Conservation (phyloP, 805 yeast genomes). For the Saturnispora zaruensis region DNA sequence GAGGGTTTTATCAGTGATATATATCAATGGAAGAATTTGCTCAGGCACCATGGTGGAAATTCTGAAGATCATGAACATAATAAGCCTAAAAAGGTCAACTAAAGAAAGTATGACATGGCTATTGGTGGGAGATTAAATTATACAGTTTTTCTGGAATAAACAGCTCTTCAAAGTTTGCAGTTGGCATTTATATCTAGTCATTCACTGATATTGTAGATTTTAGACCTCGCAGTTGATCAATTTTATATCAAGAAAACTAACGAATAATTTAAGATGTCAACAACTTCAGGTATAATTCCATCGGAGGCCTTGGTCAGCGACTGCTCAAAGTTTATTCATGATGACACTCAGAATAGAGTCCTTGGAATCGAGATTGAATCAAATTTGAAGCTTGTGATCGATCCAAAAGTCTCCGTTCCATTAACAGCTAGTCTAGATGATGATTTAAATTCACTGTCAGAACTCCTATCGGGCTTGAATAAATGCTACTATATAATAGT, state of each 20-base stretch:
- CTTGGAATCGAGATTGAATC: neutral
- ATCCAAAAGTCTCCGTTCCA: neutral
- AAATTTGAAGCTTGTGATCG: neutral
- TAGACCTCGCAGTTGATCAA: neutral
- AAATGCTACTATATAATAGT: slow-evolving; percentile 26
- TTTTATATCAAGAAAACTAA: neutral
- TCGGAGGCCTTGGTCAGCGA: neutral
- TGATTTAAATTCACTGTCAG: slow-evolving; percentile 6
- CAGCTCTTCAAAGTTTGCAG: too few species aligned
- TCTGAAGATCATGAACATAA: too few species aligned
- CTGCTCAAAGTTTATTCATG: slow-evolving; percentile 2
- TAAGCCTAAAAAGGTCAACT: too few species aligned
- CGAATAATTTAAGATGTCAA: slow-evolving; percentile 8
- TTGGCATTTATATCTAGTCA: too few species aligned
- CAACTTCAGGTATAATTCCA: slow-evolving; percentile 14
- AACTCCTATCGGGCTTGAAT: slow-evolving; percentile 25
- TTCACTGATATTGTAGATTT: too few species aligned
- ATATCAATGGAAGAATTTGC: neutral
- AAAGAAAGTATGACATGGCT: too few species aligned
- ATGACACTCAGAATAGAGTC: neutral
- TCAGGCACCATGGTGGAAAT: neutral
- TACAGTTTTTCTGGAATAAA: too few species aligned
- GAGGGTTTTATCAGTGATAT: neutral
- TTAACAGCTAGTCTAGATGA: neutral
- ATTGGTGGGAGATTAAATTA: too few species aligned